These are phyloP conservation scores for Xylariales sp. DNA, from an alignment of 2,329 filamentous ascomycete genomes.

Conservation along the genomic window DNA sequence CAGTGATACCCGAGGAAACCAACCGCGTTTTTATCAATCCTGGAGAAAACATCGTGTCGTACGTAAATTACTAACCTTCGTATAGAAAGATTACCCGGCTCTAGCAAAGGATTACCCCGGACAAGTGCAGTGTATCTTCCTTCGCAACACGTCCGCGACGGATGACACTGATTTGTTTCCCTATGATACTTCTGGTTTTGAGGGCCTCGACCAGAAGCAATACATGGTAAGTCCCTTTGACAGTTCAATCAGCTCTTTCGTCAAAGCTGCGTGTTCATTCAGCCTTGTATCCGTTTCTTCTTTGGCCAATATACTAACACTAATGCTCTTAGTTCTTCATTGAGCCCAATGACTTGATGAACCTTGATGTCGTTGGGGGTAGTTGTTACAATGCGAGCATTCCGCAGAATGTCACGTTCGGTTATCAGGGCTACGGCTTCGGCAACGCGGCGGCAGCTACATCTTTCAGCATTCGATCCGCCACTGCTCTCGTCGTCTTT, in stretches of 20 bases:
- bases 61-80: background rate
- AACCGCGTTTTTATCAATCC: background rate
- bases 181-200: slow-evolving; percentile 69
- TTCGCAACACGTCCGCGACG: slow-evolving; percentile 69
- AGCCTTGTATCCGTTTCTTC: too few species aligned
- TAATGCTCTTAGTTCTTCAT: slow-evolving; percentile 57
- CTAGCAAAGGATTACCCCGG: slow-evolving; percentile 62
- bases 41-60: background rate
- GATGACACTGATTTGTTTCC: slow-evolving; percentile 65
- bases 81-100: slow-evolving; percentile 46
- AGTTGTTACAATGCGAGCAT: slow-evolving; percentile 63
- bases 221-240: slow-evolving; percentile 65
- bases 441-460: slow-evolving; percentile 26
- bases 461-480: slow-evolving; percentile 2
- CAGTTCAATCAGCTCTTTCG: too few species aligned
- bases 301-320: background rate
- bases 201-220: slow-evolving; percentile 57
- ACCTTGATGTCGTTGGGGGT: slow-evolving; percentile 62
- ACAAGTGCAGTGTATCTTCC: slow-evolving; percentile 72
- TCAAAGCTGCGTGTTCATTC: too few species aligned
- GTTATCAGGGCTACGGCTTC: slow-evolving; percentile 52
- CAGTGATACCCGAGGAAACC: too few species aligned
- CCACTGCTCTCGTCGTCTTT: slow-evolving; percentile 14
- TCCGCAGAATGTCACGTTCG: slow-evolving; percentile 67
- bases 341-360: slow-evolving; percentile 62